These are phyloP conservation scores for Pyrenula massariospora DNA, from an alignment of 495 filamentous ascomycete genomes.

Conservation along the genomic window DNA sequence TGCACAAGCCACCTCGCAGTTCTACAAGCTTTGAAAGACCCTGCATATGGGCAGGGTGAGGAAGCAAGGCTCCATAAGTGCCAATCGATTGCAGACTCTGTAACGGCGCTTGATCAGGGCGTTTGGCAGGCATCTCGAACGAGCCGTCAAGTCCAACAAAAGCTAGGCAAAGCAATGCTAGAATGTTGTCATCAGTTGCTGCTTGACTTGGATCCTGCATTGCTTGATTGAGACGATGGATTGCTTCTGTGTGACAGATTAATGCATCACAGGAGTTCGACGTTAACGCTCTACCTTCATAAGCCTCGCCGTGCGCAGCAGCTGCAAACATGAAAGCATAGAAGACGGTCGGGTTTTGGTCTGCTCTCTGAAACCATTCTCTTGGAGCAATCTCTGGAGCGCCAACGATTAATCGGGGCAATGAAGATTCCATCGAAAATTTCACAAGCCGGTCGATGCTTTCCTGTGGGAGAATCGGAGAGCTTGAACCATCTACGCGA, in stretches of 20 bases:
- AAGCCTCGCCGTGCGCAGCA: not conserved
- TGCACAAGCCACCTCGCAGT: slow-evolving; percentile 23
- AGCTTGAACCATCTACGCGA: not conserved
- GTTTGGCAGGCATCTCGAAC: not conserved
- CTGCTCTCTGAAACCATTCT: not conserved
- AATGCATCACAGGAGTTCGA: not conserved
- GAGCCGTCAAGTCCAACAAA: not conserved
- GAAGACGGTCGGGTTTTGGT: not conserved
- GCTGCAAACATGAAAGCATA: not conserved
- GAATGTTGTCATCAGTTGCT: not conserved
- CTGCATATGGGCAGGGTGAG: slow-evolving; percentile 25
- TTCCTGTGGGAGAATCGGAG: not conserved
- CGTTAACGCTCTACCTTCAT: not conserved
- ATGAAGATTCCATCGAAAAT: not conserved
- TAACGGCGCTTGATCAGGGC: slow-evolving; percentile 24
- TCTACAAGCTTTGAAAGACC: slow-evolving; percentile 25
- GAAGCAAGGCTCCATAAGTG: slow-evolving; percentile 25
- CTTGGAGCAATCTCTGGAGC: not conserved
- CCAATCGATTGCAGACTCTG: slow-evolving; percentile 30
- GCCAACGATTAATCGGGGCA: not conserved
- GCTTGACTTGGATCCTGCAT: not conserved
- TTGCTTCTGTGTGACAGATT: not conserved
- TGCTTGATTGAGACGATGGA: not conserved
- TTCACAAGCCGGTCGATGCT: not conserved
- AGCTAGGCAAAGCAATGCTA: not conserved